Evolutionary conservation across 805 yeast species (phyloP).

Genomic region (Pichia heedii): DNA sequence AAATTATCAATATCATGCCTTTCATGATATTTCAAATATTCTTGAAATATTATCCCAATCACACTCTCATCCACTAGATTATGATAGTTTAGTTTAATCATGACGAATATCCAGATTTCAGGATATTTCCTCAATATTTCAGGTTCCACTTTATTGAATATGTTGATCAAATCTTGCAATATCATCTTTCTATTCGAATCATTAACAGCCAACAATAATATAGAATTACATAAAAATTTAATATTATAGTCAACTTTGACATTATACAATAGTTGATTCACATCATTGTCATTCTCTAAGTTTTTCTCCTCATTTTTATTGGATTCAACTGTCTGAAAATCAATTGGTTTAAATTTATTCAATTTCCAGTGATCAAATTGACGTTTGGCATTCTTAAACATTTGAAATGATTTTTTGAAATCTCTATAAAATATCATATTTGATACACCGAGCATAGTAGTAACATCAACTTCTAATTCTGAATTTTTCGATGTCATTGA

Average conservation of each 20-base stretch:
- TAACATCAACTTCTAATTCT: slow-evolving; percentile 16
- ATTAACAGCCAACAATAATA: slow-evolving; percentile 17
- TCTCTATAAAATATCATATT: slow-evolving; percentile 18
- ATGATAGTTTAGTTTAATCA: slow-evolving; percentile 19
- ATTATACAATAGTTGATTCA: slow-evolving; percentile 8
- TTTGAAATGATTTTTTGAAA: slow-evolving; percentile 16
- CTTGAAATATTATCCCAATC: slow-evolving; percentile 12
- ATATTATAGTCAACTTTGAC: slow-evolving; percentile 21
- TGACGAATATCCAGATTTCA: slow-evolving; percentile 25
- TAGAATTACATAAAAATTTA: slow-evolving; percentile 23
- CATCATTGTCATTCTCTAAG: background rate
- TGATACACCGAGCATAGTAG: slow-evolving; percentile 24
- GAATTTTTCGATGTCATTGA: slow-evolving; percentile 10
- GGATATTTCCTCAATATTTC: slow-evolving; percentile 18
- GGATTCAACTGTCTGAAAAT: slow-evolving; percentile 17
- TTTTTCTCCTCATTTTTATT: slow-evolving; percentile 1
- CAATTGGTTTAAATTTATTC: slow-evolving; percentile 25
- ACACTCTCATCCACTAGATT: slow-evolving; percentile 11
- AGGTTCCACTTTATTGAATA: slow-evolving; percentile 14
- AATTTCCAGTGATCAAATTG: slow-evolving; percentile 27
- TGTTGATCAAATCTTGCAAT: slow-evolving; percentile 13
- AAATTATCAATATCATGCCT: slow-evolving; percentile 5
- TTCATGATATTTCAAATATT: slow-evolving; percentile 12
- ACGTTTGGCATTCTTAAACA: slow-evolving; percentile 23
- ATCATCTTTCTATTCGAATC: slow-evolving; percentile 10